These are phyloP conservation scores for Debaryomyces tyrocola DNA, from an alignment of 805 yeast species.

Conservation along the genomic window DNA sequence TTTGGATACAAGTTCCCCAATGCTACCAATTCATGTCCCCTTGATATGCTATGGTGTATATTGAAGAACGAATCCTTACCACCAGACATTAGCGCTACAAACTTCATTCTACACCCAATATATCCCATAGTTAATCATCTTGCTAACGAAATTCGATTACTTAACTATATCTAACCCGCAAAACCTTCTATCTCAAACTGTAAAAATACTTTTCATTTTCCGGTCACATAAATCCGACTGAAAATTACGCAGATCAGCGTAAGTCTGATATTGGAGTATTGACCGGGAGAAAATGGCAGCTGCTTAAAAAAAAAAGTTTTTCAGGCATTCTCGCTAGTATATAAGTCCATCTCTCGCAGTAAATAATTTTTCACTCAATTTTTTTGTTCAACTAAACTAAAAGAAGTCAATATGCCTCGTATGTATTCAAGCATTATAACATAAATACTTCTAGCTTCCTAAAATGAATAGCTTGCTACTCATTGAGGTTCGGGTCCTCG, in stretches of 20 bases:
- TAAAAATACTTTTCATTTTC: background rate
- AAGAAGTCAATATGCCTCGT: conserved; percentile 59
- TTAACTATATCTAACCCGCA: background rate
- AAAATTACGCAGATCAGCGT: background rate
- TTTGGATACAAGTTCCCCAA: conserved; percentile 71
- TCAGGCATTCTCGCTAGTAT: no score
- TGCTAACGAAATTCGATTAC: no score
- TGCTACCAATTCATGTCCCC: conserved; percentile 85
- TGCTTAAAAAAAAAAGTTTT: no score
- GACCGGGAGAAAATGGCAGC: background rate
- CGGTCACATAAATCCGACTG: background rate
- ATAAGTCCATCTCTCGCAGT: background rate
- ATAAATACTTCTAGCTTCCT: background rate
- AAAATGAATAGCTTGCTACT: conserved; percentile 3
- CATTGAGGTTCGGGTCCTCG: conserved; percentile 75
- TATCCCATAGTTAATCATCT: no score
- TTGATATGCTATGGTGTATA: conserved; percentile 76
- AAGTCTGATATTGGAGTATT: no score
- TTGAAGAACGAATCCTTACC: conserved; percentile 96
- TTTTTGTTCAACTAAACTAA: conserved; percentile 9
- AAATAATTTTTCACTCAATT: background rate
- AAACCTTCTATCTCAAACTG: background rate
- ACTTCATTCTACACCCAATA: conserved; percentile 63
- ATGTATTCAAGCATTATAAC: conserved; percentile 32
- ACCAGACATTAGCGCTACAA: conserved; percentile 89